phyloP scores from a whole-genome alignment of 345 rosid genomes.

The Eucalyptus erythrocorys region DNA sequence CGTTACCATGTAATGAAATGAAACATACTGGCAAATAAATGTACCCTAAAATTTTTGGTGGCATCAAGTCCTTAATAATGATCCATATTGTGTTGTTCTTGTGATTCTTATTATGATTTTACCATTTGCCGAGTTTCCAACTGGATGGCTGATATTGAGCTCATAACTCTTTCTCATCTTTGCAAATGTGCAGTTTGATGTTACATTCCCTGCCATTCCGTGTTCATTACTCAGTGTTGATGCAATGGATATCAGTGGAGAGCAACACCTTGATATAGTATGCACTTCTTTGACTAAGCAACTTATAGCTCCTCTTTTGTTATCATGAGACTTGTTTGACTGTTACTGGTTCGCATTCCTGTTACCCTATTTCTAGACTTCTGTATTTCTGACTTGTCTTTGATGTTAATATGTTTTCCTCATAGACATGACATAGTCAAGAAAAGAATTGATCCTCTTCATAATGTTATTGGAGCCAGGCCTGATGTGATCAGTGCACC shows the following conservation, averaged over 20 bases:
- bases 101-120: neutral
- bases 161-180: neutral
- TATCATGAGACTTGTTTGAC: neutral
- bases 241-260: slow-evolving; percentile 79
- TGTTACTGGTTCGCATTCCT: neutral
- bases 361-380: neutral
- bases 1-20: neutral
- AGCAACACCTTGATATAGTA: slow-evolving; percentile 64
- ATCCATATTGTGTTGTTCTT: neutral
- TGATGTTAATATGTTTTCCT: neutral
- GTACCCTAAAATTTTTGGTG: neutral
- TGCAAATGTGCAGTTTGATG: slow-evolving; percentile 42
- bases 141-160: neutral
- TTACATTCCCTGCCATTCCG: slow-evolving; percentile 50
- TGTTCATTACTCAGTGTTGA: slow-evolving; percentile 62
- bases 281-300: neutral
- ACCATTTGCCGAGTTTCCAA: neutral
- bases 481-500: slow-evolving; percentile 63
- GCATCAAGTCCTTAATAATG: neutral
- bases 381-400: neutral
- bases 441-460: slow-evolving; percentile 45
- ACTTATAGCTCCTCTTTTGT: neutral
- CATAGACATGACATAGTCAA: slow-evolving; percentile 64
- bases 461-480: slow-evolving; percentile 40
- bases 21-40: neutral